Evolutionary conservation across 2,329 filamentous ascomycete species (phyloP), one percentile per base, ranked within the genome.

Genomic region (Mycogone perniciosa): DNA sequence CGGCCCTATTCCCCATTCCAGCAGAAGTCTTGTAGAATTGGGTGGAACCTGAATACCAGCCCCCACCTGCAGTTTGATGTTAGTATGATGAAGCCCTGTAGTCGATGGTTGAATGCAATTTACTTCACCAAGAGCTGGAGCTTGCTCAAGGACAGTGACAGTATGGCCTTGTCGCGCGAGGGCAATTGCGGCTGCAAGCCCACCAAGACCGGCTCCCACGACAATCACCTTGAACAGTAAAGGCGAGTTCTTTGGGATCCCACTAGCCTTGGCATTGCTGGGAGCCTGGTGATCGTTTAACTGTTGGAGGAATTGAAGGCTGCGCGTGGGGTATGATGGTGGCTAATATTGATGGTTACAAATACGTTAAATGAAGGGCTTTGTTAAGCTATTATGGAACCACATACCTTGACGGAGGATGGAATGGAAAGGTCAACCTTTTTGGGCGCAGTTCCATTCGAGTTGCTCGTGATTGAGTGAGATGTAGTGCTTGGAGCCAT

Each of bases 151-250:
- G 0, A 74, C 63, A 0, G 58, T 64, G 11, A 74, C 68, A n/a
- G 52, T 41, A 51, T 72, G 69, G 4, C 71, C 71, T 20, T 58
- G 57, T 3, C 62, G 56, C 4, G 62, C 61, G 9, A 72, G 61
- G 4, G 64, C 64, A 31, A 72, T 66, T 7, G 70, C 69, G 4
- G 70, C 66, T 5, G 68, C 66, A 1, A 74, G 60, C 11, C 71
- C 71, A 5, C 70, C 70, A 1, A 74, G 60, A 1, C 69, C 69
- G n/a, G 69, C 70, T 5, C 71, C 71, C 8, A 72, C 63, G 39
- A 73, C 29, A 2, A 56, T n/a, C 2, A 56, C 46, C 8, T 48
- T 48, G 34, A 46, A 46, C 10, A 46, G 44, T 29, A 46, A 20
- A 27, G 44, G 34, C 5, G 44, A 39, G 20, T 33, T 0, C 5